Evolutionary conservation across 169 alveolate species (phyloP), one percentile per base, ranked within the genome.

Genomic region (Plasmodium falciparum): DNA sequence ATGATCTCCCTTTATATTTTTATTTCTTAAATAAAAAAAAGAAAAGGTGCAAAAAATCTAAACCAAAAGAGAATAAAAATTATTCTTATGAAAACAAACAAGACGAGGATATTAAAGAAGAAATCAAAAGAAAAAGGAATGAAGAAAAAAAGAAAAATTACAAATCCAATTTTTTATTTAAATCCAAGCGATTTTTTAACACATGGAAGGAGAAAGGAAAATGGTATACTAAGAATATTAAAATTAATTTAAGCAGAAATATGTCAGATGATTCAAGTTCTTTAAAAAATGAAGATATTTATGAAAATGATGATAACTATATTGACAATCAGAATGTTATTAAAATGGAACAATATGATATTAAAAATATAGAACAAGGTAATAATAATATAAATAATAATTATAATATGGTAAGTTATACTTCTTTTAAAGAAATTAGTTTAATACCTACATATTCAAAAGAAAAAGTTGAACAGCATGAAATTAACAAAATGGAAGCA

Each of bases 141-240:
- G 89, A 66, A 45, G 89, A 78, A 20, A 78, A 66, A 70, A 56
- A 56, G 20, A 39, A 39, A 39, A 74, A 66, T 52, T 78, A 65
- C 45, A 78, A 61, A n/a, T 78, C 89, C 56, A 78, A 78, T 43
- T 45, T 78, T n/a, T 56, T 78, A 56, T 78, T 65, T 59, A 78
- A 66, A 66, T 54, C 89, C 9, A 78, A 78, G 15, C 47, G 76
- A 0, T 65, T 78, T 43, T 78, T 78, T 59, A 65, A 66, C 20
- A 78, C 26, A 49, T 78, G 89, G 89, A 78, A 78, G 54, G 78
- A 78, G 80, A 65, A 66, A 66, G 63, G 88, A 9, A 74, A 74
- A 29, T 52, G 39, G 52, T 61, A 59, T 74, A 78, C 50, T 33
- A 78, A 78, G 13, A 65, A 78, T 52, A 78, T 78, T 9, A 78